A percentile compares a stretch with the other conserved stretches of the same genome.
phyloP scores from a whole-genome alignment of 495 filamentous ascomycete genomes.

The Terfezia claveryi region DNA sequence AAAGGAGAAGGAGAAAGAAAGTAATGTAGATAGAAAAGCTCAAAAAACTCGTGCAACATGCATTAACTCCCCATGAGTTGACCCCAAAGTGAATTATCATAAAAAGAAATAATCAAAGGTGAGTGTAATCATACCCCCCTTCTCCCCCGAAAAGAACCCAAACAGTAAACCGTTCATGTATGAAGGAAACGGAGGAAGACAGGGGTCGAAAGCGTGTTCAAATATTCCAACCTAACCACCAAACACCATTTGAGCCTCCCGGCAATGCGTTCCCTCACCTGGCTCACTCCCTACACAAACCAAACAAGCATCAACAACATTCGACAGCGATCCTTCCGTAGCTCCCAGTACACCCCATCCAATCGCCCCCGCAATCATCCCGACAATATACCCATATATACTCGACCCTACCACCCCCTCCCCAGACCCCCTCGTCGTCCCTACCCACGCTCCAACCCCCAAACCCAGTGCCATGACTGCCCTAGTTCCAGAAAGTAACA shows the following conservation, averaged over 20 bases:
- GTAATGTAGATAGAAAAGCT: neutral
- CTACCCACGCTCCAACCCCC: slow-evolving; percentile 95
- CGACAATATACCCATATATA: slow-evolving; percentile 85
- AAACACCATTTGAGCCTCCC: slow-evolving; percentile 43
- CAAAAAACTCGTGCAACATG: no score
- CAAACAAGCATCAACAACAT: slow-evolving; percentile 75
- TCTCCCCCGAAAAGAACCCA: slow-evolving; percentile 1
- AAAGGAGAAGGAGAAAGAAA: slow-evolving; percentile 1
- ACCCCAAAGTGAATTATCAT: no score
- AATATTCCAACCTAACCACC: slow-evolving; percentile 36
- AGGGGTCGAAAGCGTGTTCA: slow-evolving; percentile 41
- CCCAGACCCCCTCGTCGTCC: slow-evolving; percentile 48
- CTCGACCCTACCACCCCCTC: slow-evolving; percentile 35
- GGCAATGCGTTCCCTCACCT: slow-evolving; percentile 22
- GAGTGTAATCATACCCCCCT: neutral
- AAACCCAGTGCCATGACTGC: slow-evolving; percentile 73
- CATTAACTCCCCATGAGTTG: no score
- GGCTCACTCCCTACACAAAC: slow-evolving; percentile 88
- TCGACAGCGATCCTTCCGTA: slow-evolving; percentile 78
- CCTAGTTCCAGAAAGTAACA: slow-evolving; percentile 73
- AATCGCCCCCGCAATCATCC: slow-evolving; percentile 72
- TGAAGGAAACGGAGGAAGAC: slow-evolving; percentile 37
- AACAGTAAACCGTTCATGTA: neutral
- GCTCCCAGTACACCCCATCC: slow-evolving; percentile 91
- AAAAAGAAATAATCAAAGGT: no score